Evolutionary conservation across 306 rosid species (phyloP), one percentile per base, ranked within the genome.

Genomic region (Citrullus colocynthis): DNA sequence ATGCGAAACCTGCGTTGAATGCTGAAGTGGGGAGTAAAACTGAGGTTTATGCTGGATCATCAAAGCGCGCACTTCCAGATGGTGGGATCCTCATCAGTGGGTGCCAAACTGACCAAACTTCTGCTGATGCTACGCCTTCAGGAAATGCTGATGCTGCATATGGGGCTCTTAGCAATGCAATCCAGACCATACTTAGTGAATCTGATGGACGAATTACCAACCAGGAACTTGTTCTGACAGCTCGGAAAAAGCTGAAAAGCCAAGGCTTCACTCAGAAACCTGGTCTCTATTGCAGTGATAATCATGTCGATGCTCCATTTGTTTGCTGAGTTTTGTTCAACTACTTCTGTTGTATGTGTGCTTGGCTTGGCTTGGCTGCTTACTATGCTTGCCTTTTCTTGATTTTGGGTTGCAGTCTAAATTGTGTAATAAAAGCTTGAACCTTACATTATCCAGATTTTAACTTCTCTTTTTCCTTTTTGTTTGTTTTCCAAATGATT

Each of bases 101-200:
- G 52, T 93, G 93, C 78, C 97, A 93, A 66, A 93, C 89, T 2
- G 80, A 87, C 64, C 88, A 93, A 76, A 91, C 96, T 17, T 91
- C 97, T 2, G 97, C 98, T 0, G 97, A 91, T 85, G 97, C 98
- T 7, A 77, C 84, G 67, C 96, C 97, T 12, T 4, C 80, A 0
- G 96, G 96, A 24, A 76, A 86, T 39, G 45, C 88, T 1, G 75
- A 28, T 0, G 28, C 80, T 24, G 89, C 96, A 13, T 93, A 90
- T 80, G 97, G 97, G 14, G 97, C 93, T 52, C 88, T 91, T 3
- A 90, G 97, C 82, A 90, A 93, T 81, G 88, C 88, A 14, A 90
- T 91, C 41, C 96, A 90, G 78, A 74, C 20, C 2, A 88, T 90
- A 62, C 79, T 90, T 16, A 62, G 79, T 0, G 96, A 85, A 74